Conservation (phyloP, 2,329 filamentous ascomycete species). For the Xylariaceae sp. region DNA sequence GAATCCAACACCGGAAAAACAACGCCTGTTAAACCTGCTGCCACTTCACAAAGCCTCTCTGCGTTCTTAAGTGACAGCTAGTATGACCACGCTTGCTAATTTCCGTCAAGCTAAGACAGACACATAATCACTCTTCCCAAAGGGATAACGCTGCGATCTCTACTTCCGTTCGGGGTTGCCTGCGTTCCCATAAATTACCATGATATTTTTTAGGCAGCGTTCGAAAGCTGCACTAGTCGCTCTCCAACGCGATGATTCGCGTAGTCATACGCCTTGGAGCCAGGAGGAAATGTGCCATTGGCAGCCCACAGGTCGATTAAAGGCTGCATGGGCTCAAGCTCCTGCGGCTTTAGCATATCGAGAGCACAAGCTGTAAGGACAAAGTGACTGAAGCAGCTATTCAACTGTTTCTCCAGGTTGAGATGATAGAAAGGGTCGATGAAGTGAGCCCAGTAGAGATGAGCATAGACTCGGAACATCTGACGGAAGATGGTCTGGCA, state of each 20-base stretch:
- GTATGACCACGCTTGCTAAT: constrained; percentile 14
- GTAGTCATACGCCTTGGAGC: constrained; percentile 70
- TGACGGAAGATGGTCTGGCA: constrained; percentile 95
- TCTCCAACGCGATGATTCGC: constrained; percentile 67
- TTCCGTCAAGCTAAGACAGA: neutral
- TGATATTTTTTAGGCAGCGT: constrained; percentile 28
- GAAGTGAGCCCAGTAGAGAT: constrained; percentile 97
- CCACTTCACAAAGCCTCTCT: neutral
- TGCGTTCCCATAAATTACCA: neutral
- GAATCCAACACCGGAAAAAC: constrained; percentile 17
- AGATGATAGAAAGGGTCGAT: constrained; percentile 83
- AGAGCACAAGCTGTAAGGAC: constrained; percentile 80
- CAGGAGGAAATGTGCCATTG: constrained; percentile 84
- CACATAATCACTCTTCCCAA: constrained; percentile 3
- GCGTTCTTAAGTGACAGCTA: constrained; percentile 7
- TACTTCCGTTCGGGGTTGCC: neutral
- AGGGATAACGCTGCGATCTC: neutral
- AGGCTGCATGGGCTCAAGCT: constrained; percentile 95
- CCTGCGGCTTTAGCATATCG: constrained; percentile 84
- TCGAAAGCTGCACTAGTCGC: constrained; percentile 58
- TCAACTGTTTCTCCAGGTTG: constrained; percentile 79
- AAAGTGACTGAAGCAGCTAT: constrained; percentile 88
- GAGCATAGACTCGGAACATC: constrained; percentile 98
- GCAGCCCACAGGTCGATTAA: constrained; percentile 90
- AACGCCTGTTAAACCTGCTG: constrained; percentile 17